Conservation (phyloP, 164 flowering plant genomes). For the Berberis thunbergii region DNA sequence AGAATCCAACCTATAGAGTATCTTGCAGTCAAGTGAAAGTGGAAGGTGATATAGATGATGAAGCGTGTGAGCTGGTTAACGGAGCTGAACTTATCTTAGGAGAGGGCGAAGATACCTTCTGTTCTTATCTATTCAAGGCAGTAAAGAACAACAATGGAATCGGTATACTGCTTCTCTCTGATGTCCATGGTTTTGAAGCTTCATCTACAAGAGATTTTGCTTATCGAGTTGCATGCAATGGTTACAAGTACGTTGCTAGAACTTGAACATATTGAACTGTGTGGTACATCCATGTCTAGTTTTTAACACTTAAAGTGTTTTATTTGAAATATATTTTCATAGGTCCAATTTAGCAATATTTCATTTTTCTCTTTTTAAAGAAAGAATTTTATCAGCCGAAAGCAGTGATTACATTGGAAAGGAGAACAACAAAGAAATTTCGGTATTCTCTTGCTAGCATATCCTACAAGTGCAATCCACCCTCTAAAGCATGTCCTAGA, state of each 20-base stretch:
- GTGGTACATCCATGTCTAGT: too few relatives aligned
- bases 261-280: neutral
- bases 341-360: too few relatives aligned
- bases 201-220: conserved; percentile 80
- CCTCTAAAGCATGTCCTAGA: too few relatives aligned
- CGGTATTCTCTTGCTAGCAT: too few relatives aligned
- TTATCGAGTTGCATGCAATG: conserved; percentile 87
- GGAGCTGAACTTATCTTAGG: conserved; percentile 69
- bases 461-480: too few relatives aligned
- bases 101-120: conserved; percentile 41
- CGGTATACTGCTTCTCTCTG: conserved; percentile 72
- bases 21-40: conserved; percentile 33
- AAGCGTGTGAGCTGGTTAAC: conserved; percentile 76
- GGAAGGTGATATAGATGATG: conserved; percentile 45
- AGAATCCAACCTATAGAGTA: conserved; percentile 17
- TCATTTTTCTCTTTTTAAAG: too few relatives aligned
- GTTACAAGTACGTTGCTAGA: conserved; percentile 66
- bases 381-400: too few relatives aligned
- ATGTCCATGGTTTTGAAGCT: conserved; percentile 73
- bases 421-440: too few relatives aligned
- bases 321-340: too few relatives aligned
- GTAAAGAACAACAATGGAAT: conserved; percentile 84
- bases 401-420: too few relatives aligned
- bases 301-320: too few relatives aligned
- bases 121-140: conserved; percentile 63